Evolutionary conservation across 176 grass and related monocot species (phyloP).

Genomic region (Juncus effusus): DNA sequence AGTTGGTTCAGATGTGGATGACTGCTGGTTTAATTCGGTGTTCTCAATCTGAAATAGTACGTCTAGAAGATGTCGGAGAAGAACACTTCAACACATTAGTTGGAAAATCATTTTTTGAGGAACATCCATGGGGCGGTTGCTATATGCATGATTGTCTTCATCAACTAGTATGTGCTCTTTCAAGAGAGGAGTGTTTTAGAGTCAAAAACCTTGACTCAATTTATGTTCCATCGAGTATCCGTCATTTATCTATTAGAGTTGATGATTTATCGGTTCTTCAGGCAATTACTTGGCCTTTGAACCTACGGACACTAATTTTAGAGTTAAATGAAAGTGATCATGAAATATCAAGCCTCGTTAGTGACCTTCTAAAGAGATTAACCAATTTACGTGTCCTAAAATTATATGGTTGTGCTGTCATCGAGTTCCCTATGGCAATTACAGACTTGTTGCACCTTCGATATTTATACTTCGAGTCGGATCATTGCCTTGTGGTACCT

Average conservation of each 20-base stretch:
- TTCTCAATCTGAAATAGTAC: not conserved
- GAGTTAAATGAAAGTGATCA: constrained; percentile 9
- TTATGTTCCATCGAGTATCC: constrained; percentile 8
- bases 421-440: constrained; percentile 16
- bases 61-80: constrained; percentile 11
- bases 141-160: constrained; percentile 34
- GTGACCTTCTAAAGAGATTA: constrained; percentile 5
- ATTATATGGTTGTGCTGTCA: not conserved
- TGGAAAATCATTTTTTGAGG: constrained; percentile 28
- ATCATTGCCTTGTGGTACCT: not conserved
- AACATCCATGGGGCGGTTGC: too few species aligned
- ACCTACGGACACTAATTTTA: constrained; percentile 28
- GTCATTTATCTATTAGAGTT: constrained; percentile 21
- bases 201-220: not conserved
- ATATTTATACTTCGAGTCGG: not conserved
- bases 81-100: constrained; percentile 9
- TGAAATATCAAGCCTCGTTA: constrained; percentile 1
- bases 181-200: constrained; percentile 13
- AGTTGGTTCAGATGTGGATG: constrained; percentile 18
- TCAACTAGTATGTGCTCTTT: constrained; percentile 26
- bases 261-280: not conserved
- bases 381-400: not conserved
- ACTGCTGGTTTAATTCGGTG: constrained; percentile 5
- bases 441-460: constrained; percentile 27
- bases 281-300: not conserved